Conservation (phyloP, 1,139 yeast species). For the Pichia cactophila region DNA sequence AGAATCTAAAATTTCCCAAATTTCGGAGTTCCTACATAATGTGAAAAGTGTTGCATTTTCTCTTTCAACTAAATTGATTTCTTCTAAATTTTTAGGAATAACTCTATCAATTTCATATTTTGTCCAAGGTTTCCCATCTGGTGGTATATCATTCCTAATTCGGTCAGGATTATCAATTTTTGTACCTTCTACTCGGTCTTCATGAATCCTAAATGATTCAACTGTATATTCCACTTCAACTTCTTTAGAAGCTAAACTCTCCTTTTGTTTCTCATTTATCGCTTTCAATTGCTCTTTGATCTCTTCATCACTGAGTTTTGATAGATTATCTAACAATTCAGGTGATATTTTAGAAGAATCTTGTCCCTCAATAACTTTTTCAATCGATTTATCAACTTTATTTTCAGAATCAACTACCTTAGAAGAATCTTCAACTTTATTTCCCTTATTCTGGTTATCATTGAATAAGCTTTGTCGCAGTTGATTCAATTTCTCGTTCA, state of each 20-base stretch:
- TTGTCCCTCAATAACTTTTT: not conserved
- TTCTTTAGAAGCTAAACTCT: not conserved
- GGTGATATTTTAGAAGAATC: not conserved
- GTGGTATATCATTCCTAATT: slow-evolving; percentile 19
- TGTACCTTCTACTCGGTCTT: slow-evolving; percentile 20
- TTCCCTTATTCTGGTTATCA: not conserved
- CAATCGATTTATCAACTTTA: slow-evolving; percentile 5
- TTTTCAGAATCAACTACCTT: not conserved
- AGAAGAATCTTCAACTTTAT: not conserved
- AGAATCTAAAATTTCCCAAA: slow-evolving; percentile 38
- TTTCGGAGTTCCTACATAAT: slow-evolving; percentile 46
- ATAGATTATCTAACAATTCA: slow-evolving; percentile 1
- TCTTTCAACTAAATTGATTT: slow-evolving; percentile 4
- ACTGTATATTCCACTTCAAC: slow-evolving; percentile 1
- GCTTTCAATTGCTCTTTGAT: slow-evolving; percentile 11
- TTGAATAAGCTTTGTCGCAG: not conserved
- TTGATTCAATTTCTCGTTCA: not conserved
- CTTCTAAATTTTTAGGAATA: slow-evolving; percentile 1
- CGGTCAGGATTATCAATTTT: slow-evolving; percentile 18
- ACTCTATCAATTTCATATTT: slow-evolving; percentile 14
- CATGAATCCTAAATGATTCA: not conserved
- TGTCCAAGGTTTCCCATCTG: slow-evolving; percentile 15
- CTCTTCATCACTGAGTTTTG: slow-evolving; percentile 15
- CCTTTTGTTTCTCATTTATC: slow-evolving; percentile 9
- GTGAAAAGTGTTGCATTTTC: slow-evolving; percentile 49